Base-by-base conservation (phyloP, 2,329 filamentous ascomycete genomes). In the Arthrinium phaeospermum region DNA sequence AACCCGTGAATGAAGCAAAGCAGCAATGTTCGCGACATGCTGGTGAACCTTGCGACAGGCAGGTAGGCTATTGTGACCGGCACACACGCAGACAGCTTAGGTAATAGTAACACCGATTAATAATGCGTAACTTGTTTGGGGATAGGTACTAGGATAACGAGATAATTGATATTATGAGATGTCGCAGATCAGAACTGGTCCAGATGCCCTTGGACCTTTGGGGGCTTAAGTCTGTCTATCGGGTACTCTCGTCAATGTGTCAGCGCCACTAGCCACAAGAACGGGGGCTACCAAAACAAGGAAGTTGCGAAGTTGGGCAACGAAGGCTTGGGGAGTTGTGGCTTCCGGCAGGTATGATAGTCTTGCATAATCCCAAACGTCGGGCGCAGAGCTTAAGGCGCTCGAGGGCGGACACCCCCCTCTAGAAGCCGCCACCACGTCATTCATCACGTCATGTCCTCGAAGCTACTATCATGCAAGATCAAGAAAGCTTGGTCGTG, bases 1-100 rank as follows among this genome's bases (percentile, higher is more conserved):
- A 94, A 94, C 67, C 92, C 92, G 80, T 94, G 92, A 69, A 94
- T 90, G 79, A 94, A 94, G 79, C 91, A 92, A 10, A 94, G 85
- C 2, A 94, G 82, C 5, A 94, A 80, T 30, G 91, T 92, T 70
- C 85, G 84, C 69, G 83, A 75, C 85, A 86, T 86, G 8, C 12
- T 64, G 19, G 10, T 13, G 10, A 41, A 14, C 34, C 10, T 64
- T 64, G 57, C 34, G 57, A 41, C 34, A 37, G 30, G 19, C 14
- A 22, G 30, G 8, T 5, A 22, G 30, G 19, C 10, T 24, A 13
- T 64, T 41, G 30, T 8, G 19, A 14, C 37, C 5, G 37, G 10
- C 37, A 10, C 37, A 41, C 37, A 10, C 37, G 10, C 19, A 4
- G 30, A 14, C 6, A 14, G 34, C 19, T 64, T 64, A 41, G 30